These are phyloP conservation scores for Parietichytrium sp. DNA, from an alignment of 108 stramenopile species.

Conservation along the genomic window DNA sequence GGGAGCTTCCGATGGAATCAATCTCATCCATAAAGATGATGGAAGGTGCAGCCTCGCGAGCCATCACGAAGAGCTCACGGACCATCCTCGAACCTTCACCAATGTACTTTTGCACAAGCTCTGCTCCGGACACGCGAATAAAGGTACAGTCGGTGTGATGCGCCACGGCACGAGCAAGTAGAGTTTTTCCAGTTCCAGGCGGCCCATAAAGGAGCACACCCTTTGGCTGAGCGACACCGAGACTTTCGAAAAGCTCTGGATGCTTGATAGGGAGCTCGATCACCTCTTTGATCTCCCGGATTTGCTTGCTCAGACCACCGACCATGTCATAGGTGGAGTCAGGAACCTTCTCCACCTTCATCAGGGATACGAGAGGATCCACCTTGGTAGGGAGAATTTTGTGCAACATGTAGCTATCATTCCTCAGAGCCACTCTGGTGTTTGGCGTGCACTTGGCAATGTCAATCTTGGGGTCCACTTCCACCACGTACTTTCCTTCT, in stretches of 20 bases:
- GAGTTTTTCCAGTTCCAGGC: slow-evolving; percentile 99
- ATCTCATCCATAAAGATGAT: slow-evolving; percentile 99
- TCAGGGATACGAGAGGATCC: slow-evolving; percentile 93
- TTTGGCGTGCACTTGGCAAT: slow-evolving; percentile 93
- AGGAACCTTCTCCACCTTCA: slow-evolving; percentile 99
- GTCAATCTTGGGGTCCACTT: slow-evolving; percentile 92
- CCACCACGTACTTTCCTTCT: slow-evolving; percentile 99
- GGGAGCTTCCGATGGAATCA: slow-evolving; percentile 88
- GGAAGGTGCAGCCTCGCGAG: slow-evolving; percentile 93
- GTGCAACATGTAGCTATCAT: slow-evolving; percentile 96
- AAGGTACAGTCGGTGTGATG: slow-evolving; percentile 99
- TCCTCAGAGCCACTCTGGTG: slow-evolving; percentile 94
- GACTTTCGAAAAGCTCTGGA: slow-evolving; percentile 95
- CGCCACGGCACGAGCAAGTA: slow-evolving; percentile 96
- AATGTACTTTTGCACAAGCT: slow-evolving; percentile 99
- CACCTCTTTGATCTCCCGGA: slow-evolving; percentile 99
- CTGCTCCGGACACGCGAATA: slow-evolving; percentile 96
- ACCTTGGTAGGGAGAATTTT: slow-evolving; percentile 98
- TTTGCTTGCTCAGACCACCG: slow-evolving; percentile 97
- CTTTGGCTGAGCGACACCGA: slow-evolving; percentile 98
- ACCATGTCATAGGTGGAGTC: slow-evolving; percentile 99
- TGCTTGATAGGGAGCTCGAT: slow-evolving; percentile 99
- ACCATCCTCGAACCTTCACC: slow-evolving; percentile 99
- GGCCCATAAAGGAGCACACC: slow-evolving; percentile 97
- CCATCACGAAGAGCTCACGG: slow-evolving; percentile 99